Percentiles rank a stretch among this genome's conserved stretches.
Evolutionary conservation across 352 stramenopile genomes (phyloP).

Genomic region (Pythium rhizo-oryzae): DNA sequence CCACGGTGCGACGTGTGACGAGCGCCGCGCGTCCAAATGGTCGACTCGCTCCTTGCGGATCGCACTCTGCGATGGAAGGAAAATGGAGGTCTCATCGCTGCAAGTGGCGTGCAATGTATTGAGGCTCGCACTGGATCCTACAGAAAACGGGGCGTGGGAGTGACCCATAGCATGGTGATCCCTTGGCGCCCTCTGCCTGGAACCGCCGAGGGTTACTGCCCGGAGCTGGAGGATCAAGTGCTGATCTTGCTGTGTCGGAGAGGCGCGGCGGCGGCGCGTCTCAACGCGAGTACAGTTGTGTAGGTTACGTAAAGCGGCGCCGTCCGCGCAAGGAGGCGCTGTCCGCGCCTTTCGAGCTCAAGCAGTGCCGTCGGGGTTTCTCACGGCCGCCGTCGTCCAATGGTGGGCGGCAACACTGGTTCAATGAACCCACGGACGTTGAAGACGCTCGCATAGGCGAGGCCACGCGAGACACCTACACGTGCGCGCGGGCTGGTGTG

Average conservation of each 20-base stretch:
- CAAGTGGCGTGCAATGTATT: background rate
- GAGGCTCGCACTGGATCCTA: background rate
- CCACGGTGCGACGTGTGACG: too few relatives aligned
- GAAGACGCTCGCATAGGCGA: background rate
- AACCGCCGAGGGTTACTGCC: too few relatives aligned
- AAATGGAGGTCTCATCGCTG: background rate
- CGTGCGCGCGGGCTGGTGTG: too few relatives aligned
- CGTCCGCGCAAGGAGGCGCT: too few relatives aligned
- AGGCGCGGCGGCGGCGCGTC: background rate
- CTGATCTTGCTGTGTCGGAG: background rate
- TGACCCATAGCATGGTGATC: background rate
- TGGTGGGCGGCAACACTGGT: background rate
- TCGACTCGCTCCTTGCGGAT: too few relatives aligned
- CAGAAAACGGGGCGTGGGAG: background rate
- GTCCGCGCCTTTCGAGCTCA: too few relatives aligned
- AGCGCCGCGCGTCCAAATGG: too few relatives aligned
- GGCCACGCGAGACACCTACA: background rate
- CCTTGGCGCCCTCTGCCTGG: background rate
- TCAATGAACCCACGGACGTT: background rate
- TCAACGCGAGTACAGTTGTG: background rate
- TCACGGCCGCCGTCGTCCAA: background rate
- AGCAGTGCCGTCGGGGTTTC: too few relatives aligned
- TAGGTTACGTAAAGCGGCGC: background rate
- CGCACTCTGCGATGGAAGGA: conserved; percentile 5
- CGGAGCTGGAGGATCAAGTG: too few relatives aligned